A percentile compares a stretch with the other conserved stretches of the same genome.
Conservation (phyloP, 306 rosid species). For the Chamaecrista fasciculata region DNA sequence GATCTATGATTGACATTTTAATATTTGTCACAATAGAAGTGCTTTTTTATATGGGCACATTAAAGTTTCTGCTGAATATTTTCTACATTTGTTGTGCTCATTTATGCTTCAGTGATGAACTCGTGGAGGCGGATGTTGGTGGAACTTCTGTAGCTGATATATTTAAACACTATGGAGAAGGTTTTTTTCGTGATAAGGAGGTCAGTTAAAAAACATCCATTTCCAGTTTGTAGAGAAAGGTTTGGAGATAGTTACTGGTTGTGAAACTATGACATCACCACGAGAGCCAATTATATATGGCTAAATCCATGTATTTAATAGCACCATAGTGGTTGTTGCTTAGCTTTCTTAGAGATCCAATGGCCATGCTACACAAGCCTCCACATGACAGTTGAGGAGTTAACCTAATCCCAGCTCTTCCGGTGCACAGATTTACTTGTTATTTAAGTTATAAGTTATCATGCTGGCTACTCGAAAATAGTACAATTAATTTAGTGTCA, state of each 20-base stretch:
- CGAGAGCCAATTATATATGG: not conserved
- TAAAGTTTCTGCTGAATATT: conserved; percentile 24
- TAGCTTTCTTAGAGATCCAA: not conserved
- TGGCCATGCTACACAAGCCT: not conserved
- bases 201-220: conserved; percentile 41
- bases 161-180: conserved; percentile 72
- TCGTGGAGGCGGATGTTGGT: conserved; percentile 58
- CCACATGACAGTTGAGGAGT: not conserved
- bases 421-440: not conserved
- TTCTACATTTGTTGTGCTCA: conserved; percentile 24
- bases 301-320: not conserved
- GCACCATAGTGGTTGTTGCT: not conserved
- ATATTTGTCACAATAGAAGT: conserved; percentile 1
- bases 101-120: conserved; percentile 58
- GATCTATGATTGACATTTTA: conserved; percentile 2
- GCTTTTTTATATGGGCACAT: conserved; percentile 5
- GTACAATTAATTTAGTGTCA: not conserved
- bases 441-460: not conserved
- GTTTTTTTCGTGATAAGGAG: conserved; percentile 71
- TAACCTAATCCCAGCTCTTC: not conserved
- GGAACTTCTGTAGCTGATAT: conserved; percentile 74
- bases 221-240: not conserved
- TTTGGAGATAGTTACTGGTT: not conserved
- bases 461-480: not conserved
- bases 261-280: not conserved